A percentile compares a stretch with the other conserved stretches of the same genome.
Conservation (phyloP, 768 basidiomycete genomes). For the Suillus bovinus region DNA sequence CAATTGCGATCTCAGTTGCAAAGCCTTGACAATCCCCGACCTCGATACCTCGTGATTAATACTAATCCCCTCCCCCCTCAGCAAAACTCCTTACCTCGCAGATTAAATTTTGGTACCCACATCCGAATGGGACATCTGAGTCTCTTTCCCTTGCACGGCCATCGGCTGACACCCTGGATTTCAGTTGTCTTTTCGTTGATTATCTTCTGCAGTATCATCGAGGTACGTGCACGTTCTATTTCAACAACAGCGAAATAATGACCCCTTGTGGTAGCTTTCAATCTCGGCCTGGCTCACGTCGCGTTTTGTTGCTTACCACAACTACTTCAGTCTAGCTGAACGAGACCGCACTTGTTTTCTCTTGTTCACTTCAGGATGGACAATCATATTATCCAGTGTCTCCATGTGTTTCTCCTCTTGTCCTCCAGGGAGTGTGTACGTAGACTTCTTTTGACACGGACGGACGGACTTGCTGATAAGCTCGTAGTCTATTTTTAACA, state of each 20-base stretch:
- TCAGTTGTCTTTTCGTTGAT: conserved; percentile 52
- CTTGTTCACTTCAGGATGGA: conserved; percentile 73
- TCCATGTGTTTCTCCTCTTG: conserved; percentile 42
- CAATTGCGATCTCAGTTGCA: conserved; percentile 37
- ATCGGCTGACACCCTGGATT: conserved; percentile 26
- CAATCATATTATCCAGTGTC: conserved; percentile 51
- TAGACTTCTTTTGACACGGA: conserved; percentile 15
- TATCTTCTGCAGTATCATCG: conserved; percentile 60
- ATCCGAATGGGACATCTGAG: conserved; percentile 56
- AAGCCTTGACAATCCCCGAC: conserved; percentile 33
- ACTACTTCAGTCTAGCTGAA: conserved; percentile 48
- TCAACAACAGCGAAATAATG: not conserved
- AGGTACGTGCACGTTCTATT: conserved; percentile 40
- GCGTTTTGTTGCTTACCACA: conserved; percentile 55
- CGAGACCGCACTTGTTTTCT: conserved; percentile 67
- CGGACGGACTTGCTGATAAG: not conserved
- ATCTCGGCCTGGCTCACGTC: conserved; percentile 74
- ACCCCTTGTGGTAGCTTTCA: conserved; percentile 45
- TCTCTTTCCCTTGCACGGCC: not conserved
- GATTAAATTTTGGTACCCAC: conserved; percentile 39
- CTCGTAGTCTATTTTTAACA: conserved; percentile 58
- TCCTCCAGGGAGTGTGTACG: conserved; percentile 56
- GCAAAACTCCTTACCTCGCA: conserved; percentile 45
- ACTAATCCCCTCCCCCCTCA: conserved; percentile 56
- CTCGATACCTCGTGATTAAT: conserved; percentile 29